Evolutionary conservation across 164 flowering plant genomes (phyloP).

Genomic region (Cinnamomum micranthum): DNA sequence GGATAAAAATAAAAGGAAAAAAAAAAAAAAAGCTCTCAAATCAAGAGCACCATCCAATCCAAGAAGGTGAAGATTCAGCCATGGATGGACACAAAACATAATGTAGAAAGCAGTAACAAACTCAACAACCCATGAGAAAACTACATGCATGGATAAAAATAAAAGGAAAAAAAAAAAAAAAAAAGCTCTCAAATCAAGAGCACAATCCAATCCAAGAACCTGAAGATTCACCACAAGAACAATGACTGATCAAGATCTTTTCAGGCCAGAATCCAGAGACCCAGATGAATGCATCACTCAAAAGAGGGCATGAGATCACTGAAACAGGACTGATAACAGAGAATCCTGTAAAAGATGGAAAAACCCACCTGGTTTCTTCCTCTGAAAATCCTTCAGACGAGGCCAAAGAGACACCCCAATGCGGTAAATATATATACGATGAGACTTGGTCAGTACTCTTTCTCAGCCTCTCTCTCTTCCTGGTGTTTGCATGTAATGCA

Average conservation of each 20-base stretch:
- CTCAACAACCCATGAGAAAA: background rate
- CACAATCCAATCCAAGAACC: background rate
- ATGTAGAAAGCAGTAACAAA: background rate
- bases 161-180: background rate
- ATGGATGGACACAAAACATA: background rate
- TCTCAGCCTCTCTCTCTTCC: conserved; percentile 19
- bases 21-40: background rate
- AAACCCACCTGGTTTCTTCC: conserved; percentile 38
- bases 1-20: background rate
- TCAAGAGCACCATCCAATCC: background rate
- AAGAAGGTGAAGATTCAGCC: no score
- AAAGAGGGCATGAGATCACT: background rate
- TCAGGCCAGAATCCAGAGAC: conserved; percentile 1
- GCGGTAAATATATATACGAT: conserved; percentile 23
- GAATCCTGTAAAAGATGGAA: conserved; percentile 9
- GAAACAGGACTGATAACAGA: conserved; percentile 2
- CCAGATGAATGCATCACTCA: conserved; percentile 6
- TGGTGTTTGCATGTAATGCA: conserved; percentile 23
- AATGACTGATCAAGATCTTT: conserved; percentile 5
- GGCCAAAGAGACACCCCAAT: conserved; percentile 20
- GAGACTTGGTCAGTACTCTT: conserved; percentile 44
- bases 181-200: background rate
- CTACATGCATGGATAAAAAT: background rate
- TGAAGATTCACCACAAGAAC: conserved; percentile 8
- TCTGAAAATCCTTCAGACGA: conserved; percentile 21